These are phyloP conservation scores for Hymenoscyphus scutula DNA, from an alignment of 2,329 filamentous ascomycete genomes.

Conservation along the genomic window DNA sequence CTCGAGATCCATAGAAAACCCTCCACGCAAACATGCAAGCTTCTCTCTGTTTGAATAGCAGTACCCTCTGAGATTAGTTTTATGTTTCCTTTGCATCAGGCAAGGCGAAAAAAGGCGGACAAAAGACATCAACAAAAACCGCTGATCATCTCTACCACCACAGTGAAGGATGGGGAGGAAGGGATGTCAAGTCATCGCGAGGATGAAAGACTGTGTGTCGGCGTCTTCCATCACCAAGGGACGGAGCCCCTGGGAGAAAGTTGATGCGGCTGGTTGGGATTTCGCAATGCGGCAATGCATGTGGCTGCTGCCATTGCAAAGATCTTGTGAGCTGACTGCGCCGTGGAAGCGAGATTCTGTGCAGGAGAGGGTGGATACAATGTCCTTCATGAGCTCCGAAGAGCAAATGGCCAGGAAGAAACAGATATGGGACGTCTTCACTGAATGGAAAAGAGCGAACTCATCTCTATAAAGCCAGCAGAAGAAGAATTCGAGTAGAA, in stretches of 20 bases:
- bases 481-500: constrained; percentile 16
- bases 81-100: constrained; percentile 76
- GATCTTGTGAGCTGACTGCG: constrained; percentile 45
- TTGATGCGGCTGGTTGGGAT: constrained; percentile 65
- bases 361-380: constrained; percentile 44
- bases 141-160: constrained; percentile 60
- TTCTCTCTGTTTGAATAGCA: constrained; percentile 79
- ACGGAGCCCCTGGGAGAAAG: constrained; percentile 50
- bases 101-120: constrained; percentile 75
- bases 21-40: constrained; percentile 34
- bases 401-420: constrained; percentile 33
- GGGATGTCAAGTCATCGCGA: constrained; percentile 27
- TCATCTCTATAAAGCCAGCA: constrained; percentile 29
- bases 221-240: constrained; percentile 36
- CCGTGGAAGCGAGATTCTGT: constrained; percentile 31
- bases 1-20: constrained; percentile 24
- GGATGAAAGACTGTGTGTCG: constrained; percentile 32
- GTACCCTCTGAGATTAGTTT: constrained; percentile 89
- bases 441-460: constrained; percentile 29
- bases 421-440: constrained; percentile 49
- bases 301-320: constrained; percentile 52
- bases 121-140: constrained; percentile 98
- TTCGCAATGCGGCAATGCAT: constrained; percentile 44
- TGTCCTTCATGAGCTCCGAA: constrained; percentile 35
- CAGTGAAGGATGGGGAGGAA: constrained; percentile 35